Evolutionary conservation across 2,329 filamentous ascomycete species (phyloP).

Genomic region (Rhytidhysteron rufulum): DNA sequence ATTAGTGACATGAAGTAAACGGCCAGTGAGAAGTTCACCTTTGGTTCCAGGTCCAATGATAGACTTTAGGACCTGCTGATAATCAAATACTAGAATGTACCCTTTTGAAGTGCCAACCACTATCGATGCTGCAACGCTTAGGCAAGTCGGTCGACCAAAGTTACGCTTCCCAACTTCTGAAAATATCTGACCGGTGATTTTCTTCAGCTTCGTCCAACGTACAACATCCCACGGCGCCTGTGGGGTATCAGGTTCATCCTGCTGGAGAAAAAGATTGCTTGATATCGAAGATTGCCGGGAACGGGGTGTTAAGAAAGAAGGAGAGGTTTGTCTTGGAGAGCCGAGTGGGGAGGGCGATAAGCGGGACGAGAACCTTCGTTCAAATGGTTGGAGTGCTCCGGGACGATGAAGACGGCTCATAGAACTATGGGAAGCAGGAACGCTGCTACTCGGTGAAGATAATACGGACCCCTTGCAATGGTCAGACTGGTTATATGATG

Average conservation of each 20-base stretch:
- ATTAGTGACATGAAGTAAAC: not conserved
- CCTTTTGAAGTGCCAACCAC: conserved; percentile 92
- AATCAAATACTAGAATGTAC: conserved; percentile 93
- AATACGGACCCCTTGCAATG: conserved; percentile 47
- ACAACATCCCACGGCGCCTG: conserved; percentile 95
- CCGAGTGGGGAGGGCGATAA: conserved; percentile 61
- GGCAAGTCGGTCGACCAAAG: conserved; percentile 86
- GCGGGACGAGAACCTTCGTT: conserved; percentile 87
- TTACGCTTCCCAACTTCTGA: conserved; percentile 89
- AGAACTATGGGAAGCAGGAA: conserved; percentile 66
- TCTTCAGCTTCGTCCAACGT: conserved; percentile 89
- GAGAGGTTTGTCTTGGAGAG: conserved; percentile 69
- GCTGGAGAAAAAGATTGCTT: conserved; percentile 62
- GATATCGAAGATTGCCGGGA: conserved; percentile 77
- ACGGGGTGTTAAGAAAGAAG: conserved; percentile 70
- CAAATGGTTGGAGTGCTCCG: conserved; percentile 86
- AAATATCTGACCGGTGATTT: conserved; percentile 84
- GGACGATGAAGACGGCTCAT: conserved; percentile 68
- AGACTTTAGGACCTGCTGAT: conserved; percentile 89
- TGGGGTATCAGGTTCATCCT: conserved; percentile 59
- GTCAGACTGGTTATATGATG: conserved; percentile 10
- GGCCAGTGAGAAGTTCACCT: conserved; percentile 48
- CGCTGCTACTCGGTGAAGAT: conserved; percentile 68
- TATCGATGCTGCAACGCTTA: conserved; percentile 83
- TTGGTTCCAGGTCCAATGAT: conserved; percentile 93